Percentiles rank a stretch among this genome's conserved stretches.
These are phyloP conservation scores for Tremella yokohamensis DNA, from an alignment of 768 basidiomycete species.

Conservation along the genomic window DNA sequence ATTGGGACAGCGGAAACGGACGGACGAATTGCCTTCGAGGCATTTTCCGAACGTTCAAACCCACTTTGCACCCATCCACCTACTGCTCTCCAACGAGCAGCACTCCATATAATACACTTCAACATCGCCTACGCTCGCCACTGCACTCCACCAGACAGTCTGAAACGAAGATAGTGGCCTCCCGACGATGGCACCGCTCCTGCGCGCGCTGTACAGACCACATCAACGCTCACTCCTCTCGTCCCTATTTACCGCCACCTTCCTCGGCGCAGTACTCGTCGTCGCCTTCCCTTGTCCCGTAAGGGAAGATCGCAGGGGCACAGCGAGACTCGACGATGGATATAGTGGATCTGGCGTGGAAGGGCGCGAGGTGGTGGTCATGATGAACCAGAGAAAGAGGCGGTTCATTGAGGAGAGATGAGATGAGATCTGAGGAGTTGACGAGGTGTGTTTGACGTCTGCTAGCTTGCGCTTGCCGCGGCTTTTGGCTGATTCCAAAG, in stretches of 20 bases:
- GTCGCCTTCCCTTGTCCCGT: constrained; percentile 51
- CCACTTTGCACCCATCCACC: too few species aligned
- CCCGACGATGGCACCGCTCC: constrained; percentile 47
- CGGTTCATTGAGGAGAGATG: constrained; percentile 42
- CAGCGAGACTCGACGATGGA: constrained; percentile 11
- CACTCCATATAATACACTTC: too few species aligned
- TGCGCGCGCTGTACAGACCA: constrained; percentile 46
- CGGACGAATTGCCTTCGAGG: too few species aligned
- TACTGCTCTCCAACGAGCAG: too few species aligned
- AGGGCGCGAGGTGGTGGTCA: constrained; percentile 43
- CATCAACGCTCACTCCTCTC: constrained; percentile 48
- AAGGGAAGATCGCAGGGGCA: constrained; percentile 14
- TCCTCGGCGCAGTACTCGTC: constrained; percentile 49
- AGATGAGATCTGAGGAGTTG: not conserved
- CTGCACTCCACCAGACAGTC: too few species aligned
- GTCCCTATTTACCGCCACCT: constrained; percentile 49
- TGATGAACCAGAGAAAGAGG: constrained; percentile 48
- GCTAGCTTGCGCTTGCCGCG: too few species aligned
- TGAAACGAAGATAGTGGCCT: too few species aligned
- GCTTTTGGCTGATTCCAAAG: too few species aligned
- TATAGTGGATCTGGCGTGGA: not conserved
- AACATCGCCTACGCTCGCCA: too few species aligned
- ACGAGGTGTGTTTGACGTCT: too few species aligned
- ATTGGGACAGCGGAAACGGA: too few species aligned
- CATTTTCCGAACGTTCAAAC: too few species aligned